Evolutionary conservation across 2,329 filamentous ascomycete genomes (phyloP), one percentile per base, ranked within the genome.

Genomic region (Diaporthe sp.): DNA sequence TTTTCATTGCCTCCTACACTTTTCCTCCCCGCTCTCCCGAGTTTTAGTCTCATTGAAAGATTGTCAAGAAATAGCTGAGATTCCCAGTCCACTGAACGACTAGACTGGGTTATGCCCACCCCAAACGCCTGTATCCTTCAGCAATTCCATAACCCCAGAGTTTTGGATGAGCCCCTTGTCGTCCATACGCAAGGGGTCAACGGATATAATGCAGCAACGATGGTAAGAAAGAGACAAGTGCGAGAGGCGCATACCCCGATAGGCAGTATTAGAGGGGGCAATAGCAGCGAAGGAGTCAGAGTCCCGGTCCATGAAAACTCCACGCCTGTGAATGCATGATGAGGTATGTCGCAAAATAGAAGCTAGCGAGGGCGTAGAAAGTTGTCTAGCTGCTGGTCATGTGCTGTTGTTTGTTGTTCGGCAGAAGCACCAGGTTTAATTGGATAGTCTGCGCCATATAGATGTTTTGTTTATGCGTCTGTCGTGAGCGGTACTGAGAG

Each of bases 281-380:
- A 37, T 44, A 55, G 39, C 20, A 57, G 25, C 47, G 34, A 63
- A 61, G 39, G 71, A 42, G 58, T 55, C 34, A 55, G 51, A 55
- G 53, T 25, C 49, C 51, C 39, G 49, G 49, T 65, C 58, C 58
- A 28, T 73, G 39, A 73, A 42, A 73, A 73, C 47, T 73, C 71
- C 71, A 73, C 71, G 71, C 71, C 71, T 63, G 34, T 63, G 58
- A 73, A 73, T 73, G 71, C 71, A 73, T 55, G 44, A 55, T 73
- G 58, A 34, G 34, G 44, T 44, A 73, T 65, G 47, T 47, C 25
- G 58, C 47, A 53, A 53, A 65, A 44, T 25, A 73, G 34, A 47
- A 65, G 71, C 58, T 47, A 65, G 71, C 58, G 58, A 73, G 28
- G 37, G 71, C 63, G 28, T 28, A 58, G 22, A 34, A 73, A 37